Evolutionary conservation across 192 early-diverging fungal species (phyloP).

Genomic region (Spizellomyces punctatus): DNA sequence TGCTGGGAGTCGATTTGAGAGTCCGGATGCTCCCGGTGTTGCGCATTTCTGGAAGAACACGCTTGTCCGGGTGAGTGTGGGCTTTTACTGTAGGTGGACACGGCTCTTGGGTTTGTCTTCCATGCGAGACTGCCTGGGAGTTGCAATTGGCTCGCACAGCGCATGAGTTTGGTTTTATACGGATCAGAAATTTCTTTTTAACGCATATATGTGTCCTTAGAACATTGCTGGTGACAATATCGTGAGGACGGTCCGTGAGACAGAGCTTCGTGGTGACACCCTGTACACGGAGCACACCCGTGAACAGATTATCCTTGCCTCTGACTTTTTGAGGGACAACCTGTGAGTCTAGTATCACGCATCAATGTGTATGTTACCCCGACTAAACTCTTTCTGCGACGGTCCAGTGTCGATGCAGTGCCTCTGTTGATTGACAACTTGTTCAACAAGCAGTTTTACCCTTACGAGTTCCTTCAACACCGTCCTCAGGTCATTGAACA

Average conservation of each 20-base stretch:
- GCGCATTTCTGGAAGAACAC: constrained; percentile 91
- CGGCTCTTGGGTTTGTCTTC: neutral
- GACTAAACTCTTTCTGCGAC: no score
- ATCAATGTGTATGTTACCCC: no score
- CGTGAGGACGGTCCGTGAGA: constrained; percentile 85
- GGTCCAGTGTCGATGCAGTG: constrained; percentile 76
- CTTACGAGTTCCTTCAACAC: constrained; percentile 85
- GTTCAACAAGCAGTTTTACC: constrained; percentile 75
- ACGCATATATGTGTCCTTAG: constrained; percentile 37
- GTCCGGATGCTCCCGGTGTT: constrained; percentile 70
- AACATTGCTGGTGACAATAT: constrained; percentile 80
- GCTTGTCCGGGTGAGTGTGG: constrained; percentile 76
- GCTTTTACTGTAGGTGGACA: neutral
- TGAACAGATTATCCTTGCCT: constrained; percentile 83
- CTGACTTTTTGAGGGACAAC: constrained; percentile 89
- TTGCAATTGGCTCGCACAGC: no score
- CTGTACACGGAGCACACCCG: constrained; percentile 79
- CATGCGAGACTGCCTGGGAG: neutral
- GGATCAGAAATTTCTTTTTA: neutral
- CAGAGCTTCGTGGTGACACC: constrained; percentile 86
- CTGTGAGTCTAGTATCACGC: constrained; percentile 56
- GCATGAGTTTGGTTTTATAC: no score
- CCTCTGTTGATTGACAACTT: constrained; percentile 75
- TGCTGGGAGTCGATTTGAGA: constrained; percentile 85
- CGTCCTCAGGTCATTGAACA: constrained; percentile 65